phyloP scores from a whole-genome alignment of 2,329 filamentous ascomycete genomes.

The Macroventuria anomochaeta region DNA sequence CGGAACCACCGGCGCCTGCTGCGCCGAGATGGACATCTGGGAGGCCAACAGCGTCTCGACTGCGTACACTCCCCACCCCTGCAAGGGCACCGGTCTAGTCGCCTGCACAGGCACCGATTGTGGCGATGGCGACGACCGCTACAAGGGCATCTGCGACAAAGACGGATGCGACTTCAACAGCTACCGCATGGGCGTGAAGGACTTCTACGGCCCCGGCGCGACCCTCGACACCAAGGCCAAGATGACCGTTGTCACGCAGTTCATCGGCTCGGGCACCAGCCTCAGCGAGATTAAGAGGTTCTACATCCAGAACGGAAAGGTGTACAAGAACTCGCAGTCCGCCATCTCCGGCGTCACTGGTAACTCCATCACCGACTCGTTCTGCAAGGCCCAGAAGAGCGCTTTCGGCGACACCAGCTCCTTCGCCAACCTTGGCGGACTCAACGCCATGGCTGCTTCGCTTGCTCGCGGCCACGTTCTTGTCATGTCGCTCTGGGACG shows the following conservation, averaged over 20 bases:
- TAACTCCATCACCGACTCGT: slow-evolving; percentile 64
- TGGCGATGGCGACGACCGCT: slow-evolving; percentile 58
- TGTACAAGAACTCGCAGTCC: slow-evolving; percentile 55
- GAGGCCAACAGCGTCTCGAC: slow-evolving; percentile 71
- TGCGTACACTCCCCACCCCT: slow-evolving; percentile 71
- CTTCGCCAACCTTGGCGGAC: slow-evolving; percentile 64
- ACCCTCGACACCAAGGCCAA: slow-evolving; percentile 53
- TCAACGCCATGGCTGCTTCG: slow-evolving; percentile 62
- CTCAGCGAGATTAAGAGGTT: slow-evolving; percentile 57
- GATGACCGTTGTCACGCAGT: slow-evolving; percentile 61
- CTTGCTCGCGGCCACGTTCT: slow-evolving; percentile 67
- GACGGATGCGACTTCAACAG: slow-evolving; percentile 69
- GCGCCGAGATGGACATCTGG: slow-evolving; percentile 73
- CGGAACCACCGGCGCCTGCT: slow-evolving; percentile 67
- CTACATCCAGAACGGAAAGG: slow-evolving; percentile 59
- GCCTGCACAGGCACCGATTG: slow-evolving; percentile 59
- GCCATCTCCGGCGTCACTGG: slow-evolving; percentile 55
- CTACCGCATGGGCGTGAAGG: slow-evolving; percentile 69
- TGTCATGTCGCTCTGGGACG: slow-evolving; percentile 69
- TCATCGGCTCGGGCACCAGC: slow-evolving; percentile 51
- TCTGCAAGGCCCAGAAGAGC: slow-evolving; percentile 64
- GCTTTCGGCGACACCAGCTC: slow-evolving; percentile 61
- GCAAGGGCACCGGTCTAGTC: slow-evolving; percentile 58
- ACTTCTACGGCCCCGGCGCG: slow-evolving; percentile 67
- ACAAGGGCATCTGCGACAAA: slow-evolving; percentile 69